Base-by-base conservation (phyloP, 768 basidiomycete species). In the Lentinula detonsa region DNA sequence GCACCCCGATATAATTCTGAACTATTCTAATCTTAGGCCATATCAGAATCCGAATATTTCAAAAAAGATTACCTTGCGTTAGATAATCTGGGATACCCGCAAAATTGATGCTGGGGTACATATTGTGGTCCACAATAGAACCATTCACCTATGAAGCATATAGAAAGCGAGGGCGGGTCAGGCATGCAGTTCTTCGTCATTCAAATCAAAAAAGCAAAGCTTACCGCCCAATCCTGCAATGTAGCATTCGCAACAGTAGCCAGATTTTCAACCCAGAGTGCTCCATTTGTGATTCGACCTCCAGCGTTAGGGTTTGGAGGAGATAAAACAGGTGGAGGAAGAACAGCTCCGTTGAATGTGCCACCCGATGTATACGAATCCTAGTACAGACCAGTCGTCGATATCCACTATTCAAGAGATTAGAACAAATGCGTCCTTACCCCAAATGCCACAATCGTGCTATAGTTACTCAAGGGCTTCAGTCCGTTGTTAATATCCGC, bases 371-470 rank as follows among this genome's bases (percentile, higher is more conserved):
- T 80, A 57, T 76, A 82, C 2, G 74, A 76, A 59, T 81, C 80
- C 78, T 75, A 58, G 21, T 9, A 28, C 23, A 57, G n/a, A 31
- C 4, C 15, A n/a, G 18, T 33, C 11, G 8, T 48, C 9, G 28
- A 28, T 10, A 28, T 50, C 1, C 31, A 11, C 9, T 11, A 7
- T 11, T 2, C 8, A n/a, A 31, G 16, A n/a, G 8, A 13, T n/a
- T 15, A 28, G 31, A 52, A 52, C 10, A 34, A 13, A 21, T 51
- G 43, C 23, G 15, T 5, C 35, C 74, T 35, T 64, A 81, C 82
- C 58, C 82, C 81, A 62, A 83, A 84, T 0, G 81, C 72, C 5
- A 84, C 81, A 45, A 84, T 79, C 2, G 77, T 82, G 61, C 74
- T 77, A 61, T 77, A 76, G 4, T 61, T 62, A 5, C 62, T 60